Base-by-base conservation (phyloP, 2,329 filamentous ascomycete species). In the Neonectria ditissima region DNA sequence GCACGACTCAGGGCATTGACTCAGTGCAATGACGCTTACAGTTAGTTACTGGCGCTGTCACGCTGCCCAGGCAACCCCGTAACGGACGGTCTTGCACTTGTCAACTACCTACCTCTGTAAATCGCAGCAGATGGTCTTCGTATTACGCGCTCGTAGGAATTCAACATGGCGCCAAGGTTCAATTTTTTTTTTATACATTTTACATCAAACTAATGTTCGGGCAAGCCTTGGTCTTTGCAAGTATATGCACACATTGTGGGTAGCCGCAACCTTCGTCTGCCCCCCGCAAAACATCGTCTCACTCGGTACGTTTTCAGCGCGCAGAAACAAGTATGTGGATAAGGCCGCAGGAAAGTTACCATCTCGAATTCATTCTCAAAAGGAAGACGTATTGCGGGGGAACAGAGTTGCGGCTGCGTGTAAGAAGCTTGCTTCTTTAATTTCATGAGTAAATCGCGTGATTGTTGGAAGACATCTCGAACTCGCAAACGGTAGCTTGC, bases 11-110 rank as follows among this genome's bases (percentile, higher is more conserved):
- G 55, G 32, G 43, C 43, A 50, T 14, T 24, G 50, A 55, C 41
- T 34, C 53, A 62, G 55, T 18, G 13, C 47, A 16, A 55, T 63
- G 55, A 63, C 55, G 60, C 55, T 55, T 57, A 44, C 48, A 58
- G 48, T 62, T 57, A 53, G 53, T 26, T 9, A 28, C 34, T 24
- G 22, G 54, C 41, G 39, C 39, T 32, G 44, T 44, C 53, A 52
- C 59, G 30, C 47, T 50, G 39, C 45, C n/a, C 32, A 48, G 54
- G 54, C 54, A 62, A 62, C 59, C 60, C 30, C 48, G 34, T 60
- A 52, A 54, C 43, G 22, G 28, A 54, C 48, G 39, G 58, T 48
- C 7, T 20, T 20, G 37, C 37, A 20, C 37, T 41, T 41, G 10
- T 9, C 2, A 5, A 9, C 5, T 26, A 32, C 30, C n/a, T n/a